Conservation (phyloP, 495 filamentous ascomycete species). For the Astrocystis sublimbata region DNA sequence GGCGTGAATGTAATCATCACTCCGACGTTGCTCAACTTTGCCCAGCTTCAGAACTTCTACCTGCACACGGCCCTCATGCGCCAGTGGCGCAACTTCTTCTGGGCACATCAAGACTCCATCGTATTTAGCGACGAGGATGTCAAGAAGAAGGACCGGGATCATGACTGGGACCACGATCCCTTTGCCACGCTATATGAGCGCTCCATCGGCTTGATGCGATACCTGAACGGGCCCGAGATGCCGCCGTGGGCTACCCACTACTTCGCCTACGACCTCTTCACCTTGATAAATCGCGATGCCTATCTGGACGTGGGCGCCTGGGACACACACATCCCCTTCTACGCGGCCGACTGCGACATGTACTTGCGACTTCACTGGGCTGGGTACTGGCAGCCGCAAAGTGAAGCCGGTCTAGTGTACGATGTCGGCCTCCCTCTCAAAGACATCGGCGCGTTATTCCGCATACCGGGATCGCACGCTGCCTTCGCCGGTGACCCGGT, state of each 20-base stretch:
- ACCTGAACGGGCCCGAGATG: conserved; percentile 31
- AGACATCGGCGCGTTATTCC: conserved; percentile 49
- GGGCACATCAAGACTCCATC: conserved; percentile 60
- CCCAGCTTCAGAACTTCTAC: conserved; percentile 65
- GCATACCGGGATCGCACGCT: conserved; percentile 34
- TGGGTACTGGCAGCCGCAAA: conserved; percentile 49
- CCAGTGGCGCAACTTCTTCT: conserved; percentile 59
- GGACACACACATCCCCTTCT: conserved; percentile 63
- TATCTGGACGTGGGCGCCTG: conserved; percentile 57
- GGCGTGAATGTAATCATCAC: conserved; percentile 58
- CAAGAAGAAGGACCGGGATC: conserved; percentile 41
- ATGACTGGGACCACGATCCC: conserved; percentile 41
- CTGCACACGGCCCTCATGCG: conserved; percentile 46
- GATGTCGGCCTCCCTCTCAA: conserved; percentile 51
- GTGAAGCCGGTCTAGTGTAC: conserved; percentile 47
- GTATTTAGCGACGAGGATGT: conserved; percentile 50
- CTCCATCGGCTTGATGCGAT: conserved; percentile 34
- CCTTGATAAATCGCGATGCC: conserved; percentile 55
- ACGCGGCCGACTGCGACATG: conserved; percentile 59
- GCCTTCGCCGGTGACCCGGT: conserved; percentile 33
- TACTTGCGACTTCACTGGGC: conserved; percentile 57
- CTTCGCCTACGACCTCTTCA: conserved; percentile 59
- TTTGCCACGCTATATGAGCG: conserved; percentile 50
- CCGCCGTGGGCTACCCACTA: conserved; percentile 52
- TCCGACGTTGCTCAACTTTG: conserved; percentile 60